Percentiles rank a stretch among this genome's conserved stretches.
Conservation (phyloP, 148 eudicot genomes). For the Persicaria maculosa region DNA sequence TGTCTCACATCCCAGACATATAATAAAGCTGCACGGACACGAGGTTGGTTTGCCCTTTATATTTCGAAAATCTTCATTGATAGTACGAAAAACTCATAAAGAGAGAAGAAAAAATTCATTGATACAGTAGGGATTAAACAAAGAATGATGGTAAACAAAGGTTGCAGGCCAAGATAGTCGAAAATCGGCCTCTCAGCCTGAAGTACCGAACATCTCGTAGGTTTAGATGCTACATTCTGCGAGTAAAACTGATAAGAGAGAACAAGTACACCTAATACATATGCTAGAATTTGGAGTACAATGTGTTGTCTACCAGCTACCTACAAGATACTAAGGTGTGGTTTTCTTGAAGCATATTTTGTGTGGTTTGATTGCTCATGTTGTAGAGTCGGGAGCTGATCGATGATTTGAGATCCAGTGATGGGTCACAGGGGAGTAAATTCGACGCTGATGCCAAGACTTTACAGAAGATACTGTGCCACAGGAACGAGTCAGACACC, state of each 20-base stretch:
- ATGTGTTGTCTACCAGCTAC: too few species aligned
- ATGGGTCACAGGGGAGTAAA: not conserved
- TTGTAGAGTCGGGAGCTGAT: constrained; percentile 83
- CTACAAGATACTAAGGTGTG: not conserved
- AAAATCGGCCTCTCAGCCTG: too few species aligned
- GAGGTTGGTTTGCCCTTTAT: constrained; percentile 60
- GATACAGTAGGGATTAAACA: not conserved
- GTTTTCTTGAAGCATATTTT: not conserved
- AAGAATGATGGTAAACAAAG: not conserved
- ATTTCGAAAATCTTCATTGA: not conserved
- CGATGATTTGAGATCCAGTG: constrained; percentile 62
- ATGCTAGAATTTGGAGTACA: too few species aligned
- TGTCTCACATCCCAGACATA: constrained; percentile 63
- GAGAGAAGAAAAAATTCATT: too few species aligned
- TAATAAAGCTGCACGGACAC: constrained; percentile 61
- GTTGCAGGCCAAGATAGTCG: too few species aligned
- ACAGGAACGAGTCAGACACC: too few species aligned
- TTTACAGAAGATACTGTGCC: too few species aligned
- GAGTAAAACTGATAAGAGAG: too few species aligned
- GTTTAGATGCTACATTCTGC: too few species aligned
- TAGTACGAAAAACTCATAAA: too few species aligned
- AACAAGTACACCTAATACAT: too few species aligned
- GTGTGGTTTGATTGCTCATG: not conserved
- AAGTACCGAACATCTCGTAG: not conserved
- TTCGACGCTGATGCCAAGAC: too few species aligned